A percentile compares a stretch with the other conserved stretches of the same genome.
phyloP scores from a whole-genome alignment of 352 stramenopile species.

The Globisporangium radiosum region DNA sequence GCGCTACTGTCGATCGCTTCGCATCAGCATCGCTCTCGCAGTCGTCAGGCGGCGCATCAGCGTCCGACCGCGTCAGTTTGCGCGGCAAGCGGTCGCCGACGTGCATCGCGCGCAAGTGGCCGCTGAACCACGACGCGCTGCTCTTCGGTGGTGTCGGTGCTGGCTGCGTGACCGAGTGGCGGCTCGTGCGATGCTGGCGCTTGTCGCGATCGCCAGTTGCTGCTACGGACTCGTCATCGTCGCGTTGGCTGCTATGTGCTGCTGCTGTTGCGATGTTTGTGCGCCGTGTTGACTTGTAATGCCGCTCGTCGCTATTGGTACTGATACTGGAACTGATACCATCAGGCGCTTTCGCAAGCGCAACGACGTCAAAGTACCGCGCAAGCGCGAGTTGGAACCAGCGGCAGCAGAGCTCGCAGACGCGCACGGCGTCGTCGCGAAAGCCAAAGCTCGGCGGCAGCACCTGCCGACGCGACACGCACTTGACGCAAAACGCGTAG shows the following conservation, averaged over 20 bases:
- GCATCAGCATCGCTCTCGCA: constrained; percentile 8
- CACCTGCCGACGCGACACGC: constrained; percentile 40
- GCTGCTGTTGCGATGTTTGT: neutral
- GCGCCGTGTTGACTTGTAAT: neutral
- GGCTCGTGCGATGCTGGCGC: constrained; percentile 15
- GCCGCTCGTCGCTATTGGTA: too few species aligned
- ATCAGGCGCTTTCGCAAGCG: constrained; percentile 21
- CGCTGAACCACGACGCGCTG: constrained; percentile 51
- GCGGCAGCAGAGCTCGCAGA: constrained; percentile 49
- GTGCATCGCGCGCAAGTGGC: constrained; percentile 65
- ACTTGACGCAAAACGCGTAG: constrained; percentile 61
- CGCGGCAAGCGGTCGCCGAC: constrained; percentile 49
- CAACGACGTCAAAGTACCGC: constrained; percentile 55
- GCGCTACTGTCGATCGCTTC: neutral
- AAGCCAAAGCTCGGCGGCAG: constrained; percentile 57
- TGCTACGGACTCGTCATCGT: constrained; percentile 18
- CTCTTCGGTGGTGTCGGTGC: constrained; percentile 11
- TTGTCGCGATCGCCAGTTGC: constrained; percentile 6
- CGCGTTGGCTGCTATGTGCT: constrained; percentile 13
- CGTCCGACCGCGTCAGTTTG: constrained; percentile 38
- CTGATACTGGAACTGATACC: neutral
- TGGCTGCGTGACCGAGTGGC: constrained; percentile 20
- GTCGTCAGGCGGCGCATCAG: constrained; percentile 5
- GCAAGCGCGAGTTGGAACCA: constrained; percentile 71
- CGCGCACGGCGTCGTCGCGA: constrained; percentile 33